Evolutionary conservation across 805 yeast genomes (phyloP).

Genomic region (Isabelozyma pseudorhagii): DNA sequence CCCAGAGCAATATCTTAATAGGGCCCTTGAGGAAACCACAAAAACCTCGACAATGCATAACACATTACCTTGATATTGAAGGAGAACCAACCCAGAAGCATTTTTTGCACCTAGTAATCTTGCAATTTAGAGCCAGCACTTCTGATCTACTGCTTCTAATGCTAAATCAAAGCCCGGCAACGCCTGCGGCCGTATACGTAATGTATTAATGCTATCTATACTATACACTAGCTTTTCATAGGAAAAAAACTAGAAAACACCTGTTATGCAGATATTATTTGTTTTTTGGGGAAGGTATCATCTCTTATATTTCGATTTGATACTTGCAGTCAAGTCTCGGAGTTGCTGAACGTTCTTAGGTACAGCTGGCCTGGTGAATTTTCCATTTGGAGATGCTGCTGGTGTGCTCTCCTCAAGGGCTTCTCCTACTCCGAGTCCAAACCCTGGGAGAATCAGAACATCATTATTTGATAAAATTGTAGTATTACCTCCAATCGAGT

Average conservation of each 20-base stretch:
- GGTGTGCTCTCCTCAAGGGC: slow-evolving; percentile 39
- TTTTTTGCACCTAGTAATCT: too few relatives aligned
- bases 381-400: slow-evolving; percentile 21
- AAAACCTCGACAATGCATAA: too few relatives aligned
- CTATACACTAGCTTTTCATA: background rate
- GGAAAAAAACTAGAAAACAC: background rate
- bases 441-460: slow-evolving; percentile 23
- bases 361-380: slow-evolving; percentile 5
- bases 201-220: background rate
- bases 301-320: slow-evolving; percentile 20
- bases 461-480: slow-evolving; percentile 12
- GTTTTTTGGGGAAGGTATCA: background rate
- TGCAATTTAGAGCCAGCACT: too few relatives aligned
- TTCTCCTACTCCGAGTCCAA: slow-evolving; percentile 30
- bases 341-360: slow-evolving; percentile 20
- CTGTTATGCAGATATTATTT: background rate
- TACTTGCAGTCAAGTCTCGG: slow-evolving; percentile 21
- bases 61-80: too few relatives aligned
- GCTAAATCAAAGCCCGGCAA: background rate
- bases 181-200: background rate
- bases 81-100: too few relatives aligned
- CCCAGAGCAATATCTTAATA: too few relatives aligned
- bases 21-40: too few relatives aligned
- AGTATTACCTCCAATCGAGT: slow-evolving; percentile 8
- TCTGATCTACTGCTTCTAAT: background rate